Base-by-base conservation (phyloP, 495 filamentous ascomycete genomes). In the Aspergillus olivimuriae region DNA sequence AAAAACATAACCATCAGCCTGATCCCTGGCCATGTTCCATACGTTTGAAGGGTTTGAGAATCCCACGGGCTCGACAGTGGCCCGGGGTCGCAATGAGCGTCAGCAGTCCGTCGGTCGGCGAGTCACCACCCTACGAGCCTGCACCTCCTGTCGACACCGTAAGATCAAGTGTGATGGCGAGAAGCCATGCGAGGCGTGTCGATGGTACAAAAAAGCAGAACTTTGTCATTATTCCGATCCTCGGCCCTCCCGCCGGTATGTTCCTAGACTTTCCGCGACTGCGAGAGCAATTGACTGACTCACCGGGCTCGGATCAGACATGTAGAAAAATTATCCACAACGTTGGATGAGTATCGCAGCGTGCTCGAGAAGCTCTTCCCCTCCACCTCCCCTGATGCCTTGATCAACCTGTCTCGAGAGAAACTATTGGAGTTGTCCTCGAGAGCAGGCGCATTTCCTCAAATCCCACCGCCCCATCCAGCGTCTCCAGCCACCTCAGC, bases 131-230 rank as follows among this genome's bases (percentile, higher is more conserved):
- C 50, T 68, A 17, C 68, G 62, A 10, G 69, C 69, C 18, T 73
- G 69, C 45, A 68, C 68, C 18, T 69, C 63, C 15, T 73, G 69
- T 47, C 58, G 68, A 15, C 68, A 68, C 53, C 69, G 69, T 20
- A 73, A 73, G 45, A 72, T 73, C 43, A 70, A 68, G 52, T 73
- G 69, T 34, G 65, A 73, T 41, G 69, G 69, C 14, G 62, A 66
- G 43, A 66, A 66, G 42, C 69, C 69, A 5, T 73, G 69, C 34
- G 69, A 69, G 39, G 65, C 68, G 4, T 73, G 69, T 39, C 56
- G 63, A 38, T 72, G 68, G 68, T 72, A 72, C 34, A 68, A 69
- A 38, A 72, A 68, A 33, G 57, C 65, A 4, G 68, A 72, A 16
- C 56, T 58, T 20, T 72, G 68, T 44, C 60, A 64, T 35, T 72